These are phyloP conservation scores for Phytophthora uliginosa DNA, from an alignment of 352 stramenopile species.

Conservation along the genomic window DNA sequence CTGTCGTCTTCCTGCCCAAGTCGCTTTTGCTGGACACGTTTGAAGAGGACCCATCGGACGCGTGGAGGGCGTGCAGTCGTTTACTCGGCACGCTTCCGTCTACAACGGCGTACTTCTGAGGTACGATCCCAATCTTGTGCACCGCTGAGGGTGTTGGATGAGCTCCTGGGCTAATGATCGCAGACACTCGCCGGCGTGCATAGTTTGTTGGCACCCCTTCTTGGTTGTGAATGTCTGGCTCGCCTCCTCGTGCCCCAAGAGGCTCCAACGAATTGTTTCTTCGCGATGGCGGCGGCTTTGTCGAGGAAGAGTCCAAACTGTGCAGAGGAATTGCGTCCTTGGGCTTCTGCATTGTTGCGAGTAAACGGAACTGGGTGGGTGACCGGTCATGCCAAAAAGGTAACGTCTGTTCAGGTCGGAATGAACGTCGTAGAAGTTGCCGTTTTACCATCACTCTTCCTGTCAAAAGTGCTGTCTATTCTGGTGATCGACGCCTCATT, in stretches of 20 bases:
- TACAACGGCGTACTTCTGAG: slow-evolving; percentile 21
- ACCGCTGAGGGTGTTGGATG: background rate
- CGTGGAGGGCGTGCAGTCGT: slow-evolving; percentile 17
- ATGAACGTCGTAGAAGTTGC: slow-evolving; percentile 36
- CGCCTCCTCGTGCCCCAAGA: slow-evolving; percentile 15
- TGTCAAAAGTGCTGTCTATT: slow-evolving; percentile 15
- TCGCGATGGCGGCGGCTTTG: slow-evolving; percentile 8
- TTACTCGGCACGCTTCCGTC: slow-evolving; percentile 5
- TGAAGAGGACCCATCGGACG: slow-evolving; percentile 17
- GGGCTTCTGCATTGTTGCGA: slow-evolving; percentile 18
- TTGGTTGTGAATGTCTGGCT: slow-evolving; percentile 16
- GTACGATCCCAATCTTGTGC: slow-evolving; percentile 9
- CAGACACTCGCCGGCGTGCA: slow-evolving; percentile 12
- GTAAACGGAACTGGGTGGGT: slow-evolving; percentile 1
- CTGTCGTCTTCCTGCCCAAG: slow-evolving; percentile 8
- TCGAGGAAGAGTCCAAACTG: slow-evolving; percentile 11
- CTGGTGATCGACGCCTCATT: slow-evolving; percentile 14
- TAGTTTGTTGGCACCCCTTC: background rate
- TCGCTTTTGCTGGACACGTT: slow-evolving; percentile 15
- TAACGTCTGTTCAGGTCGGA: slow-evolving; percentile 18
- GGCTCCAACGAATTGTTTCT: slow-evolving; percentile 35
- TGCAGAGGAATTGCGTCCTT: slow-evolving; percentile 11
- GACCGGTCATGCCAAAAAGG: slow-evolving; percentile 31
- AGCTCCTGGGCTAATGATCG: background rate
- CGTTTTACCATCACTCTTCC: slow-evolving; percentile 16